Evolutionary conservation across 2,329 filamentous ascomycete genomes (phyloP).

Genomic region (Pseudogymnoascus sp.): DNA sequence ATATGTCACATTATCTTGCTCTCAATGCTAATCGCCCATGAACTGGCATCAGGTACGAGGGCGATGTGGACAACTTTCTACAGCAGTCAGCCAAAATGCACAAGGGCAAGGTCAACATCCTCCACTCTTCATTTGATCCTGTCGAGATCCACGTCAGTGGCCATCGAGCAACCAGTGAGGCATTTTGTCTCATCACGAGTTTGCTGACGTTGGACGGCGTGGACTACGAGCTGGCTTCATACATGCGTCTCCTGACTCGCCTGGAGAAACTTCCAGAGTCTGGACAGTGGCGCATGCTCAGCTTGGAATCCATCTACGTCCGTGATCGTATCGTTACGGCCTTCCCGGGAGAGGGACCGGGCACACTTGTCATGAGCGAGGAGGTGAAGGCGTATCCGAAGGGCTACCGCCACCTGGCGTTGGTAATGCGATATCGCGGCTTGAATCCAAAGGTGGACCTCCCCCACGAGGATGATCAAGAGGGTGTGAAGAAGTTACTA

Average conservation of each 20-base stretch:
- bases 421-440: background rate
- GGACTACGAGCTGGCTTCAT: background rate
- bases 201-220: background rate
- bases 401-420: background rate
- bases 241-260: background rate
- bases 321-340: background rate
- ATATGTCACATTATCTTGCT: background rate
- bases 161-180: background rate
- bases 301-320: background rate
- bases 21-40: background rate
- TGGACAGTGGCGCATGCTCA: background rate
- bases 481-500: background rate
- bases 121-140: background rate
- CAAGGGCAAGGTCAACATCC: constrained; percentile 1
- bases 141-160: background rate
- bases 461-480: background rate
- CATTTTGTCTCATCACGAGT: background rate
- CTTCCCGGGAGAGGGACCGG: background rate
- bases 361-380: background rate
- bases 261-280: background rate
- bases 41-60: background rate
- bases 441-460: background rate
- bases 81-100: background rate
- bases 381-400: background rate
- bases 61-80: background rate